A percentile compares a stretch with the other conserved stretches of the same genome.
These are phyloP conservation scores for Oidiodendron maius DNA, from an alignment of 495 filamentous ascomycete species.

Conservation along the genomic window DNA sequence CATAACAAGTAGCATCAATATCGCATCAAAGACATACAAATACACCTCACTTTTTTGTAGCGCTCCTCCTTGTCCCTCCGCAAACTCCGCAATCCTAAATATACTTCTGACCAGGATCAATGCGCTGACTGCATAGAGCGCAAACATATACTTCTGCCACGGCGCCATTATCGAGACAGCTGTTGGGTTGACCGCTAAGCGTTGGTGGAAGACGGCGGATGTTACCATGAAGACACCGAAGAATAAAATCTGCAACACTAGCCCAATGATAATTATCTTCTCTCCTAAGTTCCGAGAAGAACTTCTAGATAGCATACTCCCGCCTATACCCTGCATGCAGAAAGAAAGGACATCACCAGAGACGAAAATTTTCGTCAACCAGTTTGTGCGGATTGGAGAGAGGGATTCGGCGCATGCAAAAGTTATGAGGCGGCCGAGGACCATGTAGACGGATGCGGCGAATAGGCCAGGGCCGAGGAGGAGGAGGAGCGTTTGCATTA, in stretches of 20 bases:
- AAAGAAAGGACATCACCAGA: conserved; percentile 36
- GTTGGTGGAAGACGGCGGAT: conserved; percentile 17
- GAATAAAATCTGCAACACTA: conserved; percentile 40
- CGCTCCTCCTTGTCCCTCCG: conserved; percentile 41
- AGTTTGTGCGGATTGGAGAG: conserved; percentile 25
- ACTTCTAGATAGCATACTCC: neutral
- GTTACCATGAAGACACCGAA: conserved; percentile 43
- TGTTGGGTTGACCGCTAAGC: neutral
- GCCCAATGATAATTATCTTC: conserved; percentile 34
- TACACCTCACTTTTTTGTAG: conserved; percentile 17
- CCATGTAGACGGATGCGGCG: conserved; percentile 51
- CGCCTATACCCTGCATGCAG: conserved; percentile 30
- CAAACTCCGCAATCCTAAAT: conserved; percentile 53
- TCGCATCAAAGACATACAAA: conserved; percentile 34
- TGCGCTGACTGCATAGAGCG: conserved; percentile 42
- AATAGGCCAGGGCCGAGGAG: conserved; percentile 46
- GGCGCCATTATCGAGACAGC: neutral
- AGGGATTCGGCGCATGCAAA: conserved; percentile 33
- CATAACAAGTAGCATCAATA: conserved; percentile 46
- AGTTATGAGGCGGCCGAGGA: conserved; percentile 39
- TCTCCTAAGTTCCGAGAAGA: conserved; percentile 25
- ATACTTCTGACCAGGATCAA: conserved; percentile 54
- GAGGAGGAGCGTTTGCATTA: conserved; percentile 39
- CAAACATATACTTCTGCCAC: conserved; percentile 19
- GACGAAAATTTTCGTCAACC: conserved; percentile 39